Evolutionary conservation across 352 stramenopile genomes (phyloP).

Genomic region (Phytopythium boreale): DNA sequence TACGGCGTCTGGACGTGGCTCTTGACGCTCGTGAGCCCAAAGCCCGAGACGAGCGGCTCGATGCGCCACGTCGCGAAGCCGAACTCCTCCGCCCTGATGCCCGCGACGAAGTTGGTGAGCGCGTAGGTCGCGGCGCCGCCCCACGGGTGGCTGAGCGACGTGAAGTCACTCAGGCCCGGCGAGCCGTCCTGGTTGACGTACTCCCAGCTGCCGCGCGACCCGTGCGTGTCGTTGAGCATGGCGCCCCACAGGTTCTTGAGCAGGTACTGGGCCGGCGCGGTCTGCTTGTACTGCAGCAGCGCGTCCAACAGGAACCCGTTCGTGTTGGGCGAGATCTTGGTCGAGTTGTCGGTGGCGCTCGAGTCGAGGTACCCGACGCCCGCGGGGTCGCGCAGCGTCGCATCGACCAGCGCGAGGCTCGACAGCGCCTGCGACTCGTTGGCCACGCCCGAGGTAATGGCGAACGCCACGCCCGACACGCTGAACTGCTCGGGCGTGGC

Average conservation of each 20-base stretch:
- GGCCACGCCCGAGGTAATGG: conserved; percentile 20
- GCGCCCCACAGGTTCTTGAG: conserved; percentile 27
- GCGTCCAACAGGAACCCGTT: conserved; percentile 27
- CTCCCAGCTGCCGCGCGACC: conserved; percentile 20
- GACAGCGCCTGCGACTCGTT: conserved; percentile 21
- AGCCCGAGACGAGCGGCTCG: conserved; percentile 17
- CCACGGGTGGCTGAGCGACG: conserved; percentile 25
- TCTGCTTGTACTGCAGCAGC: conserved; percentile 16
- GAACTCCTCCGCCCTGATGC: conserved; percentile 18
- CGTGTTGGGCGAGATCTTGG: conserved; percentile 26
- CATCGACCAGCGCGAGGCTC: conserved; percentile 13
- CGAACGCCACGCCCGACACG: conserved; percentile 24
- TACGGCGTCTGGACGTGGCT: neutral
- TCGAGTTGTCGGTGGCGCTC: conserved; percentile 14
- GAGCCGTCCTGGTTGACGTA: conserved; percentile 20
- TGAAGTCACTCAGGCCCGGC: conserved; percentile 16
- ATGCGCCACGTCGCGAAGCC: conserved; percentile 24
- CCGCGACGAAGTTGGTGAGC: conserved; percentile 24
- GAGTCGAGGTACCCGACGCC: conserved; percentile 24
- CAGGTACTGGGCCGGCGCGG: conserved; percentile 19
- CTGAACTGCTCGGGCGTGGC: conserved; percentile 18
- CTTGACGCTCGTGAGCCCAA: neutral
- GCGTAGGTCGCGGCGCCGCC: conserved; percentile 21
- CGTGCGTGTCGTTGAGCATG: conserved; percentile 23
- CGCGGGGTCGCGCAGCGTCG: neutral